Conservation (phyloP, 2,329 filamentous ascomycete species). For the Dothistroma pini region DNA sequence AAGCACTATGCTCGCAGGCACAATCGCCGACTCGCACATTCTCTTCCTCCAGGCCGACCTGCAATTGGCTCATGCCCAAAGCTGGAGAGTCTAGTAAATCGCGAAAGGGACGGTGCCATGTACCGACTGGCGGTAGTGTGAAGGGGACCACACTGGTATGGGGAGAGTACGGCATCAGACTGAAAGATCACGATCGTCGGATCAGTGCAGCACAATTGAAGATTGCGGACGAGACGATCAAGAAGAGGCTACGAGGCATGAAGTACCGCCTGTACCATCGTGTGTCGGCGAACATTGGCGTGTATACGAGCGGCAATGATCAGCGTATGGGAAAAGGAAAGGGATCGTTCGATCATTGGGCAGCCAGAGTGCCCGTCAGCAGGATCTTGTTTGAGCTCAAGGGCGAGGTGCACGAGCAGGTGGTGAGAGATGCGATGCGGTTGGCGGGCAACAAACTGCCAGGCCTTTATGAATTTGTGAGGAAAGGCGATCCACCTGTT, state of each 20-base stretch:
- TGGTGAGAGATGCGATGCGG: constrained; percentile 88
- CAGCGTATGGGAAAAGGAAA: constrained; percentile 99
- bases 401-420: constrained; percentile 89
- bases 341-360: constrained; percentile 96
- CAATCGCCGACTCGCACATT: constrained; percentile 27
- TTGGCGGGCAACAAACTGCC: constrained; percentile 93
- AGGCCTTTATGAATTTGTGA: constrained; percentile 87
- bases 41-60: constrained; percentile 23
- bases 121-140: constrained; percentile 83
- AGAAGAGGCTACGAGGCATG: constrained; percentile 79
- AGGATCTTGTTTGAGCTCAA: constrained; percentile 90
- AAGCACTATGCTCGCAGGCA: constrained; percentile 23
- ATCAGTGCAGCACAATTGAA: constrained; percentile 84
- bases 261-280: constrained; percentile 91
- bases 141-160: constrained; percentile 94
- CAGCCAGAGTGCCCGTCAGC: constrained; percentile 81
- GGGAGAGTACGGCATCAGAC: constrained; percentile 92
- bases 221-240: constrained; percentile 91
- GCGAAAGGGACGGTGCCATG: constrained; percentile 78
- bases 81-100: constrained; percentile 81
- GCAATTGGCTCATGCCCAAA: constrained; percentile 80
- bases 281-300: constrained; percentile 87
- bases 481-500: constrained; percentile 82
- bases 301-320: constrained; percentile 94
- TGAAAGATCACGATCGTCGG: constrained; percentile 88